Evolutionary conservation across 495 filamentous ascomycete genomes (phyloP).

Genomic region (Extremus antarcticus): DNA sequence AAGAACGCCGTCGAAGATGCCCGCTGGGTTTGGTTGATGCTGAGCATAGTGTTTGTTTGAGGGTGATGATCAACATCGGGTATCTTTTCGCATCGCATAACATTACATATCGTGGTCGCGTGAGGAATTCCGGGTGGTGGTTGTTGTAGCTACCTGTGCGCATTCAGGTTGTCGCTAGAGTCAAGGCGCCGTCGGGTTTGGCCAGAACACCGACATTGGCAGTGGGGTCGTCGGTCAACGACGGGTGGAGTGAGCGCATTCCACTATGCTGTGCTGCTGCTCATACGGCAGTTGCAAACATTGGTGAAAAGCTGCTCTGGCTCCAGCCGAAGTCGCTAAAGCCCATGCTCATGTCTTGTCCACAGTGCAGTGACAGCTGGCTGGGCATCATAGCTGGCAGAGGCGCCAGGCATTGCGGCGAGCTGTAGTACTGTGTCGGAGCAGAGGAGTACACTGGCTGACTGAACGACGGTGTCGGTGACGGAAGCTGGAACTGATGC

Average conservation of each 20-base stretch:
- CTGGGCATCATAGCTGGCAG: conserved; percentile 76
- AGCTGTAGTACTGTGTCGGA: conserved; percentile 50
- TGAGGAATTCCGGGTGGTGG: not conserved
- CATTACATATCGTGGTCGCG: conserved; percentile 12
- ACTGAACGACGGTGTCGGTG: conserved; percentile 67
- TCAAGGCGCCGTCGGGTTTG: conserved; percentile 10
- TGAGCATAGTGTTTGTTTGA: conserved; percentile 10
- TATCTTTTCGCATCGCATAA: conserved; percentile 17
- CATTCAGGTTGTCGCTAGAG: conserved; percentile 1
- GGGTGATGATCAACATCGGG: conserved; percentile 23
- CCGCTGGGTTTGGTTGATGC: conserved; percentile 27
- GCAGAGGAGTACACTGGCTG: conserved; percentile 55
- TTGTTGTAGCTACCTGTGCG: conserved; percentile 13
- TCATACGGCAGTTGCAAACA: conserved; percentile 50
- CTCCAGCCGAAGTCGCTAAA: conserved; percentile 73
- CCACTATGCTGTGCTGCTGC: not conserved
- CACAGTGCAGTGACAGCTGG: conserved; percentile 77
- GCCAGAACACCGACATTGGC: conserved; percentile 15
- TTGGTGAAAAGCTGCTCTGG: conserved; percentile 46
- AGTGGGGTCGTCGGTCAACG: not conserved
- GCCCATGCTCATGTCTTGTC: conserved; percentile 53
- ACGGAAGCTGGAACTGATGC: conserved; percentile 52
- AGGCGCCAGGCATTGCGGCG: conserved; percentile 46
- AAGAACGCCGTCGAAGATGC: conserved; percentile 43
- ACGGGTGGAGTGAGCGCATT: not conserved